Conservation (phyloP, 768 basidiomycete species). For the Tephrocybe sp. region DNA sequence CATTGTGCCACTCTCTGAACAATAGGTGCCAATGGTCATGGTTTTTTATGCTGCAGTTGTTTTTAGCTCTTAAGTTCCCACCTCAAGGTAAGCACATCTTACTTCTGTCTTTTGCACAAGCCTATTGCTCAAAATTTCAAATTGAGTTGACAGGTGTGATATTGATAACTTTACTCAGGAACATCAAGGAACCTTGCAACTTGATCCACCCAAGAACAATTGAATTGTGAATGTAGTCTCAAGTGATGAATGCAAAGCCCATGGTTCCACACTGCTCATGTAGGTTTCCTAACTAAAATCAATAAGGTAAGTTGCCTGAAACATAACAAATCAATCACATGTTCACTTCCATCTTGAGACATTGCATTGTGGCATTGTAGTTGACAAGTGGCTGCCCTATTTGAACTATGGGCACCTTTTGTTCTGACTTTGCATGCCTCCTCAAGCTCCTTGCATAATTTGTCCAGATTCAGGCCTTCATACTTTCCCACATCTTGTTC, state of each 20-base stretch:
- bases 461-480: not conserved
- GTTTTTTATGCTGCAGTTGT: not conserved
- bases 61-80: not conserved
- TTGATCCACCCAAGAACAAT: not conserved
- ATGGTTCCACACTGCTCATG: not conserved
- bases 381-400: no score
- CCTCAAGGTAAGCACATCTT: not conserved
- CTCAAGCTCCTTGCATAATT: not conserved
- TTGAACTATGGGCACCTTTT: not conserved
- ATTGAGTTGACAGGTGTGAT: not conserved
- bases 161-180: not conserved
- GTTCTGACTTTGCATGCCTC: not conserved
- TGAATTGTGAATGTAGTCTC: not conserved
- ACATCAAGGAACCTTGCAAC: not conserved
- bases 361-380: no score
- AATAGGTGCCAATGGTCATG: not conserved
- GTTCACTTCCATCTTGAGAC: not conserved
- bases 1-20: not conserved
- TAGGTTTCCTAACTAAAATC: not conserved
- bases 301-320: no score
- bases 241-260: not conserved
- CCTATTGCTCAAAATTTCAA: slow-evolving; percentile 3
- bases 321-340: no score
- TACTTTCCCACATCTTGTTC: not conserved
- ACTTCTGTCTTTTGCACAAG: not conserved